These are phyloP conservation scores for Neonectria hederae DNA, from an alignment of 2,329 filamentous ascomycete species.

Conservation along the genomic window DNA sequence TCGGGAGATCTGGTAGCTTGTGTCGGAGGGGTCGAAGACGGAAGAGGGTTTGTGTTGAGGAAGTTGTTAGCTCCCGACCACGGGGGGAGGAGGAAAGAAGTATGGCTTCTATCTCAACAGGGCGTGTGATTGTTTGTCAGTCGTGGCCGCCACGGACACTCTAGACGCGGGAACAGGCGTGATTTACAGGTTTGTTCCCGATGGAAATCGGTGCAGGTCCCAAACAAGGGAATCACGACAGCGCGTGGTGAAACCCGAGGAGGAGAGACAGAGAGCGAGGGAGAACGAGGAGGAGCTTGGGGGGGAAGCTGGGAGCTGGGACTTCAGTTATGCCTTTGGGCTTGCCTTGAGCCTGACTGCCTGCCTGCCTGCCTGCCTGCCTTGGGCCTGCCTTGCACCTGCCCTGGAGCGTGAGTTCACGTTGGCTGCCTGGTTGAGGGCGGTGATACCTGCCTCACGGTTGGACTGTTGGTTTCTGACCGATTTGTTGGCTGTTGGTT, in stretches of 20 bases:
- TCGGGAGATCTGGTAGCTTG: no score
- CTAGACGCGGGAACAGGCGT: slow-evolving; percentile 20
- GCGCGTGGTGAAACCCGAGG: slow-evolving; percentile 36
- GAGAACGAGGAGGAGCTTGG: background rate
- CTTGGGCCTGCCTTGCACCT: background rate
- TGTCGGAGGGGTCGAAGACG: background rate
- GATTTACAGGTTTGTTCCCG: slow-evolving; percentile 2
- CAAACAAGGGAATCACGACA: slow-evolving; percentile 25
- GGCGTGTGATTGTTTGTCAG: slow-evolving; percentile 7
- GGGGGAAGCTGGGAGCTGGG: background rate
- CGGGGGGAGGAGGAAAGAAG: background rate
- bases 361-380: background rate
- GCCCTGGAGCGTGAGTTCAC: slow-evolving; percentile 14
- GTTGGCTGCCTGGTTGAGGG: background rate
- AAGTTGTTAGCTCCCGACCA: background rate
- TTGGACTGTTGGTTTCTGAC: background rate
- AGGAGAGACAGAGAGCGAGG: slow-evolving; percentile 3
- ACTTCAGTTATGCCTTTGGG: background rate
- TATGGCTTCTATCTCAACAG: background rate
- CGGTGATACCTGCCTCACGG: background rate
- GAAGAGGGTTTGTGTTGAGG: background rate
- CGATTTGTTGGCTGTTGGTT: background rate
- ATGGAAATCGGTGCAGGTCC: background rate
- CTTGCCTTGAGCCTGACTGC: background rate
- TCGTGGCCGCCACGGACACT: background rate